phyloP scores from a whole-genome alignment of 2,329 filamentous ascomycete genomes.

The Penicillium fuscoglaucum region DNA sequence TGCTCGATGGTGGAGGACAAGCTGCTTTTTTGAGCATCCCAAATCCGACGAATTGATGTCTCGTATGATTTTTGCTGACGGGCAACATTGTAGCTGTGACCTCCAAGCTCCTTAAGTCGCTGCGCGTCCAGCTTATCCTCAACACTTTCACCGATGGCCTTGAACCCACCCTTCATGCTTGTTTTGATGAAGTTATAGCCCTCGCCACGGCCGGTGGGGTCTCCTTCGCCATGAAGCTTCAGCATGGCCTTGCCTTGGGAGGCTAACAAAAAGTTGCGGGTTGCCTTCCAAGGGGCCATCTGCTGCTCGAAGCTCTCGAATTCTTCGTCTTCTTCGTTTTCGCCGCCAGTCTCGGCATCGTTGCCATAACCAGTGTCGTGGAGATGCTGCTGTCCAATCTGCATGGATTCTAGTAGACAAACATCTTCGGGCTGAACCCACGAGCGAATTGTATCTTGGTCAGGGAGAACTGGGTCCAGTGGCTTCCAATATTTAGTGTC shows the following conservation, averaged over 20 bases:
- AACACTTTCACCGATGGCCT: slow-evolving; percentile 83
- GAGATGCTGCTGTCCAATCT: slow-evolving; percentile 87
- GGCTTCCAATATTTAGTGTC: slow-evolving; percentile 85
- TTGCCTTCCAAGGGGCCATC: slow-evolving; percentile 93
- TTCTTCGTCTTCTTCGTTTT: slow-evolving; percentile 65
- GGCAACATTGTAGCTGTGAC: slow-evolving; percentile 96
- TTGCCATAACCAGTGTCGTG: slow-evolving; percentile 84
- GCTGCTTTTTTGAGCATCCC: slow-evolving; percentile 81
- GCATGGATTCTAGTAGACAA: slow-evolving; percentile 93
- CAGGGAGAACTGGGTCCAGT: slow-evolving; percentile 69
- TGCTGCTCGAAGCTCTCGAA: slow-evolving; percentile 79
- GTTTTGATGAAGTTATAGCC: slow-evolving; percentile 97
- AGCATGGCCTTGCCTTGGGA: slow-evolving; percentile 96
- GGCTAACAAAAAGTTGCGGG: slow-evolving; percentile 93
- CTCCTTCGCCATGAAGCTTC: slow-evolving; percentile 87
- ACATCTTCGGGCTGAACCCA: slow-evolving; percentile 97
- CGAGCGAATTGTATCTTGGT: slow-evolving; percentile 74
- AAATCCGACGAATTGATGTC: slow-evolving; percentile 85
- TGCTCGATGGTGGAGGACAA: slow-evolving; percentile 72
- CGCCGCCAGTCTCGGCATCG: slow-evolving; percentile 65
- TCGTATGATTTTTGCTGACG: slow-evolving; percentile 91
- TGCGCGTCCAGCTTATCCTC: slow-evolving; percentile 85
- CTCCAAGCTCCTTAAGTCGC: slow-evolving; percentile 66
- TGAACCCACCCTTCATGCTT: slow-evolving; percentile 98
- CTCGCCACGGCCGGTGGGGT: slow-evolving; percentile 88